phyloP scores from a whole-genome alignment of 2,329 filamentous ascomycete genomes.

The Hortaea sp. region DNA sequence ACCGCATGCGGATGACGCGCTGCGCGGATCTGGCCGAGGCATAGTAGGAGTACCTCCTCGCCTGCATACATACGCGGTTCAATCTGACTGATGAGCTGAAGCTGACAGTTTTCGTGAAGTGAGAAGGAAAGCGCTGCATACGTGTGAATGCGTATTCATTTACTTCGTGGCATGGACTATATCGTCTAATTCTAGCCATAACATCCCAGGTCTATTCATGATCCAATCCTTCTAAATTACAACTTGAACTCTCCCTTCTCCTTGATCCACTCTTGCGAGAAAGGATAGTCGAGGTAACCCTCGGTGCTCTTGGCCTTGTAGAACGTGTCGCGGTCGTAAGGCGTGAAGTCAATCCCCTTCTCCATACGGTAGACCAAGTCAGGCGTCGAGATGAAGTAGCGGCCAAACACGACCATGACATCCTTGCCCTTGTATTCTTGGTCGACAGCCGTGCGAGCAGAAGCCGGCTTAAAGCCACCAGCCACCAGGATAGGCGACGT shows the following conservation, averaged over 20 bases:
- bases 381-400: constrained; percentile 40
- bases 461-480: constrained; percentile 32
- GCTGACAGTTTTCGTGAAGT: too few relatives aligned
- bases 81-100: too few relatives aligned
- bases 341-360: constrained; percentile 32
- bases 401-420: constrained; percentile 37
- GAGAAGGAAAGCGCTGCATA: too few relatives aligned
- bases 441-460: constrained; percentile 25
- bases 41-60: too few relatives aligned
- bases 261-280: constrained; percentile 19
- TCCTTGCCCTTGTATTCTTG: constrained; percentile 30
- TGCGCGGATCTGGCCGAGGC: too few relatives aligned
- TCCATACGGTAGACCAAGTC: constrained; percentile 37
- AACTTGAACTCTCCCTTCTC: constrained; percentile 2
- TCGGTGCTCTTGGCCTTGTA: constrained; percentile 28
- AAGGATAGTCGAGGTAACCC: constrained; percentile 32
- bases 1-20: too few relatives aligned
- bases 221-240: not conserved
- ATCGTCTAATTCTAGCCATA: too few relatives aligned
- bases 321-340: constrained; percentile 36
- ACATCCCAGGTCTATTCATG: too few relatives aligned
- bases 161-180: too few relatives aligned
- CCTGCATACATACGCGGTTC: too few relatives aligned
- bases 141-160: too few relatives aligned
- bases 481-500: constrained; percentile 40